Conservation (phyloP, 768 basidiomycete genomes). For the Myochromella boudieri region DNA sequence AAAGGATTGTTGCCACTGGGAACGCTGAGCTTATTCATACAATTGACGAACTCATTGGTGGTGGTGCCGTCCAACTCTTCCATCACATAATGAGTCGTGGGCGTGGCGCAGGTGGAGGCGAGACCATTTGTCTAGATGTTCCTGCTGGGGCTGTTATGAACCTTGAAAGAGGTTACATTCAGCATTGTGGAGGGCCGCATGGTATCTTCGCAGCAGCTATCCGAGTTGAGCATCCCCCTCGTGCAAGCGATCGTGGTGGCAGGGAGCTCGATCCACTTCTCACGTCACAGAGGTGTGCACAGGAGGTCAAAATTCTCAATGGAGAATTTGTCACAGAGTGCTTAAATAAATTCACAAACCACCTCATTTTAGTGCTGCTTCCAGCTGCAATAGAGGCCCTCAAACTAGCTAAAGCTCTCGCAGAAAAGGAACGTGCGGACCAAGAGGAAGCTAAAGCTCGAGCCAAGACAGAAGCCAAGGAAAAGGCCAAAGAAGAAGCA, state of each 20-base stretch:
- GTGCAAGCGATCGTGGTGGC: constrained; percentile 42
- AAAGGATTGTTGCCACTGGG: constrained; percentile 51
- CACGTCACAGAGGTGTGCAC: constrained; percentile 85
- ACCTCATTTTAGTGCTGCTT: constrained; percentile 70
- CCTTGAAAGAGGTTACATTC: constrained; percentile 54
- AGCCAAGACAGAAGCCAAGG: constrained; percentile 35
- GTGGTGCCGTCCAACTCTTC: constrained; percentile 79
- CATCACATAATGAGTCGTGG: constrained; percentile 76
- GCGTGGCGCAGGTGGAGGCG: constrained; percentile 50
- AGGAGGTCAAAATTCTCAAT: constrained; percentile 82
- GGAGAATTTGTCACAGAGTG: constrained; percentile 73
- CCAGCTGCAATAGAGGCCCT: constrained; percentile 76
- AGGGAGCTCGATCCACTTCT: constrained; percentile 77
- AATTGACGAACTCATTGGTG: constrained; percentile 80
- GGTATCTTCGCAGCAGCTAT: constrained; percentile 52
- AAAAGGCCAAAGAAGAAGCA: constrained; percentile 23
- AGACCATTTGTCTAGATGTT: constrained; percentile 78
- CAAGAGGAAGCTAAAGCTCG: constrained; percentile 39
- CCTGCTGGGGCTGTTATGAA: constrained; percentile 63
- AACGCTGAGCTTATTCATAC: constrained; percentile 67
- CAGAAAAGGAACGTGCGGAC: constrained; percentile 54
- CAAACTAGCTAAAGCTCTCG: constrained; percentile 52
- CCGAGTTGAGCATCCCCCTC: constrained; percentile 57
- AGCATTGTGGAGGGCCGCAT: constrained; percentile 46
- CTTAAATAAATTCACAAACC: constrained; percentile 63